These are phyloP conservation scores for Linaria vulgaris DNA, from an alignment of 257 asterid genomes.

Conservation along the genomic window DNA sequence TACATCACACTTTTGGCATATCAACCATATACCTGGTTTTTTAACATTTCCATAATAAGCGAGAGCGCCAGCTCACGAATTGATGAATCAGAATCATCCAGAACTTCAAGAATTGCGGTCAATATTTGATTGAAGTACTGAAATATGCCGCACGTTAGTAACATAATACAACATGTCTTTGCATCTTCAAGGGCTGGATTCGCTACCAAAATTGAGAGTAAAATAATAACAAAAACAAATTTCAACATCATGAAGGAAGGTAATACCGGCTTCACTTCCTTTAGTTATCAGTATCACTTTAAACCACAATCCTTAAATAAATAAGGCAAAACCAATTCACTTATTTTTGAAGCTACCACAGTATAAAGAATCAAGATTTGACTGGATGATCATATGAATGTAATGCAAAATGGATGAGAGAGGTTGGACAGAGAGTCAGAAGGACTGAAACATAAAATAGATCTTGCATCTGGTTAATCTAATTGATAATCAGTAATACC, in stretches of 20 bases:
- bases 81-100: conserved; percentile 87
- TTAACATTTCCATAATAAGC: conserved; percentile 81
- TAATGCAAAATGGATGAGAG: conserved; percentile 3
- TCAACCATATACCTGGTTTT: conserved; percentile 71
- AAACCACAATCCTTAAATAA: neutral
- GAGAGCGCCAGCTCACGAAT: conserved; percentile 76
- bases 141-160: conserved; percentile 30
- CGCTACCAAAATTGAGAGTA: neutral
- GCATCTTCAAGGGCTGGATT: neutral
- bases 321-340: neutral
- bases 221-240: neutral
- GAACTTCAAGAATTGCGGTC: conserved; percentile 85
- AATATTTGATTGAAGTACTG: conserved; percentile 97
- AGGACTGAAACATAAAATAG: conserved; percentile 1
- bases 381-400: neutral
- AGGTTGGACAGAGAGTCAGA: neutral
- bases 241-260: conserved; percentile 9
- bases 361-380: conserved; percentile 17
- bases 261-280: neutral
- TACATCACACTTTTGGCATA: conserved; percentile 4
- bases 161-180: conserved; percentile 16
- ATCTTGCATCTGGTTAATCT: conserved; percentile 1
- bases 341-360: conserved; percentile 6
- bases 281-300: neutral
- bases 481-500: conserved; percentile 39